Percentiles rank a stretch among this genome's conserved stretches.
phyloP scores from a whole-genome alignment of 805 yeast species.

The Wickerhamiella brachini region DNA sequence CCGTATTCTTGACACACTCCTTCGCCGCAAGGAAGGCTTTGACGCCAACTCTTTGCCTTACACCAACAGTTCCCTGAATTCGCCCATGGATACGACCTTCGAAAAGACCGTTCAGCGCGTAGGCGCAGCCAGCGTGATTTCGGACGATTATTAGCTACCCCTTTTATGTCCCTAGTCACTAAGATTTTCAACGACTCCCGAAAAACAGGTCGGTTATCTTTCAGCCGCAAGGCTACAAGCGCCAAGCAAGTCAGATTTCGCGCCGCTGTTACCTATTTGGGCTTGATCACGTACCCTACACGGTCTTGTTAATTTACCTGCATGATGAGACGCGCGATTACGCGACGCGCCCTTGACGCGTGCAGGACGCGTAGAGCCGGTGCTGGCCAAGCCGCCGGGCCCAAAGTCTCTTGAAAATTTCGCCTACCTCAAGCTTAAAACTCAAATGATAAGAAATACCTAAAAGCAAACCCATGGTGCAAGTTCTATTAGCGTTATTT shows the following conservation, averaged over 20 bases:
- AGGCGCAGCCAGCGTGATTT: neutral
- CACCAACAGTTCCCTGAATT: neutral
- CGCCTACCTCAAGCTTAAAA: neutral
- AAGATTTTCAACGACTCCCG: no score
- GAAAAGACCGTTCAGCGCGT: neutral
- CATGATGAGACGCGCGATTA: neutral
- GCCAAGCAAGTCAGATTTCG: no score
- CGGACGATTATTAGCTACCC: neutral
- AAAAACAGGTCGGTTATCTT: no score
- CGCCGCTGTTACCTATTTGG: neutral
- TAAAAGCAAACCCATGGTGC: neutral
- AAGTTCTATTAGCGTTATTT: neutral
- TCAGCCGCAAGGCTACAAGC: neutral
- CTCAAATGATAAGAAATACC: neutral
- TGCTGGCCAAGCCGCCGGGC: neutral
- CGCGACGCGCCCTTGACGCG: neutral
- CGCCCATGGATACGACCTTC: neutral
- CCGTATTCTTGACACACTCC: neutral
- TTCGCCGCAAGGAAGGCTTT: neutral
- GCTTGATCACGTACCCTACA: neutral
- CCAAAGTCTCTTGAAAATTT: neutral
- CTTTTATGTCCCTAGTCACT: no score
- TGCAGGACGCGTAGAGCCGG: neutral
- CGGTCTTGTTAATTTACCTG: neutral
- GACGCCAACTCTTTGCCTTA: neutral